Conservation (phyloP, 2,329 filamentous ascomycete species). For the Aphanocladium album region DNA sequence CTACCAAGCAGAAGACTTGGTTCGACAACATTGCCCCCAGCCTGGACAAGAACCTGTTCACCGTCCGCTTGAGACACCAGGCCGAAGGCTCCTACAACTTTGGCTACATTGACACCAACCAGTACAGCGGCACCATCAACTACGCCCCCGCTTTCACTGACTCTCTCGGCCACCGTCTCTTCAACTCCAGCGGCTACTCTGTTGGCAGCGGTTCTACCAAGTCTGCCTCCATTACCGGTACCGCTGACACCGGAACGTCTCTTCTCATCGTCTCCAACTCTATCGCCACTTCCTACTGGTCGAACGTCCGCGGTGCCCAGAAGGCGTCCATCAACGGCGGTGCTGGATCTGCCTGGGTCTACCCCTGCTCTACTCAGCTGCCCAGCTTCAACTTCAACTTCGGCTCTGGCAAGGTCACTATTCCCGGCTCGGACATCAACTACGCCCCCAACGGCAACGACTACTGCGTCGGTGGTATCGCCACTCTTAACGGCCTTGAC, state of each 20-base stretch:
- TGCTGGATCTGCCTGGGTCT: no score
- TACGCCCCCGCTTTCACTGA: conserved; percentile 51
- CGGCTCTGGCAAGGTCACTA: neutral
- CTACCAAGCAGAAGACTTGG: conserved; percentile 24
- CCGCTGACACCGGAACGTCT: no score
- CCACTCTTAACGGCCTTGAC: neutral
- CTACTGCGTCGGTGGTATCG: neutral
- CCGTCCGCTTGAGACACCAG: neutral
- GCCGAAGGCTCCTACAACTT: conserved; percentile 30
- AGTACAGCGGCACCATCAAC: conserved; percentile 53
- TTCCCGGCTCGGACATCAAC: neutral
- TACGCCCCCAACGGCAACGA: neutral
- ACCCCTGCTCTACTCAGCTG: no score
- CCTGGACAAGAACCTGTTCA: conserved; percentile 7
- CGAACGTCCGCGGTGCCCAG: no score
- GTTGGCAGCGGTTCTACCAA: neutral
- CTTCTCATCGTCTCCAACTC: no score
- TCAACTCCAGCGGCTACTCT: conserved; percentile 54
- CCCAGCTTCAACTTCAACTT: no score
- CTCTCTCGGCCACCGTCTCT: conserved; percentile 34
- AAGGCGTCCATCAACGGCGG: no score
- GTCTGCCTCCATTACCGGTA: no score
- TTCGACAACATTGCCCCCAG: conserved; percentile 28
- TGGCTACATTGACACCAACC: conserved; percentile 46
- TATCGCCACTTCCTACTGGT: no score